Base-by-base conservation (phyloP, 768 basidiomycete species). In the Daedaleopsis nitida region DNA sequence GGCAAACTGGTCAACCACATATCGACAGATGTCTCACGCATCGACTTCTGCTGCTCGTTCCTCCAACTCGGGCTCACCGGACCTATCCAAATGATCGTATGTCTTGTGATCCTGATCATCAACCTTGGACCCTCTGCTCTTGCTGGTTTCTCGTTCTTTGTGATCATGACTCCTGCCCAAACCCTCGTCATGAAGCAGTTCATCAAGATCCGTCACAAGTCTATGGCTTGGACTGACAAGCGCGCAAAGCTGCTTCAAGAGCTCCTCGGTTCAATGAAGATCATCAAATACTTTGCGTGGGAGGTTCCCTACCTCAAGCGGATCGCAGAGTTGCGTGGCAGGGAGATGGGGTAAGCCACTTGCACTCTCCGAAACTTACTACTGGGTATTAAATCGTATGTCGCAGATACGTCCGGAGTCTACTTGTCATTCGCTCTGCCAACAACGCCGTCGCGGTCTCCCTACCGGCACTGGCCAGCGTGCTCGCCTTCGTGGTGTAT, bases 1-100 rank as follows among this genome's bases (percentile, higher is more conserved):
- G 96, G 94, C 21, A 90, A 90, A 70, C 83, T 97, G 12, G 89
- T 97, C 64, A 96, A 94, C 65, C 94, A 96, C 75, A 96, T 98
- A 62, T 94, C 92, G 6, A 93, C 91, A 1, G 94, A 95, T 70
- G 86, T 96, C 21, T 94, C 91, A 32, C 84, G 95, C 21, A 91
- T 98, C 70, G 94, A 98, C 70, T 97, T 94, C 67, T 89, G 88
- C 67, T 80, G 84, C 67, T 80, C 87, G 19, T 91, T 87, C 76
- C 89, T 92, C 73, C 91, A 92, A 66, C 87, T 94, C 81, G 80
- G 82, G 42, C 92, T 89, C 88, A 77, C 88, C 6, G 84, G 87
- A 0, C 87, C 87, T 1, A 86, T 95, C 50, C 91, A 93, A 70
- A 81, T 95, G 75, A 70, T 77, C 17, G 85, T 96, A 51, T 94